Base-by-base conservation (phyloP, 179 eudicot genomes). In the Amaranthus tricolor region DNA sequence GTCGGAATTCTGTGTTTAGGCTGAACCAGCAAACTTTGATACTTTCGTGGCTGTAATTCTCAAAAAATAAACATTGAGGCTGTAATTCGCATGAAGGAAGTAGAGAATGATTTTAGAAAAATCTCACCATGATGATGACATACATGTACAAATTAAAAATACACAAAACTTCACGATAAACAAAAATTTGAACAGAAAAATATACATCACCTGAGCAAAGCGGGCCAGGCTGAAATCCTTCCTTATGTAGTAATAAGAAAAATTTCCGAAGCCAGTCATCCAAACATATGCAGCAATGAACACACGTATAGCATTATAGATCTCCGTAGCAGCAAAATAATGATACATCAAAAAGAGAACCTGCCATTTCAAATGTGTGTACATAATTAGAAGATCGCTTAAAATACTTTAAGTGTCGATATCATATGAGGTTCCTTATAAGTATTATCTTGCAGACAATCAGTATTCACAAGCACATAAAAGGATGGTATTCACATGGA, bases 221-320 rank as follows among this genome's bases (percentile, higher is more conserved):
- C 98, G 94, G 68, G 92, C 92, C 81, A 93, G 72, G 74, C 97
- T 93, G 74, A 93, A 93, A 85, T 95, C 99, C 81, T 95, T 93
- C 78, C 93, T 83, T 79, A 95, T 89, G 83, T 93, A 95, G 80
- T 95, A 95, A 80, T 95, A 93, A 64, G 99, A 95, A 84, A 95
- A 95, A 87, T 95, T 95, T 49, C 97, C 99, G 80, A 95, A 94
- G 74, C 98, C 98, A 72, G 97, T 94, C 98, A 94, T 92, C 98
- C 97, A 94, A 45, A 94, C 98, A 85, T 92, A 94, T 71, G 94
- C 98, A 85, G 98, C 97, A 82, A 94, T 94, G 85, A 94, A 94
- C 78, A 94, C 84, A 78, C 97, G 97, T 75, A 94, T 92, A 65
- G 94, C 98, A 83, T 92, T 92, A 87, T 94, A 94, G 77, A 92